phyloP scores from a whole-genome alignment of 345 rosid genomes.

The Cardiospermum halicacabum region DNA sequence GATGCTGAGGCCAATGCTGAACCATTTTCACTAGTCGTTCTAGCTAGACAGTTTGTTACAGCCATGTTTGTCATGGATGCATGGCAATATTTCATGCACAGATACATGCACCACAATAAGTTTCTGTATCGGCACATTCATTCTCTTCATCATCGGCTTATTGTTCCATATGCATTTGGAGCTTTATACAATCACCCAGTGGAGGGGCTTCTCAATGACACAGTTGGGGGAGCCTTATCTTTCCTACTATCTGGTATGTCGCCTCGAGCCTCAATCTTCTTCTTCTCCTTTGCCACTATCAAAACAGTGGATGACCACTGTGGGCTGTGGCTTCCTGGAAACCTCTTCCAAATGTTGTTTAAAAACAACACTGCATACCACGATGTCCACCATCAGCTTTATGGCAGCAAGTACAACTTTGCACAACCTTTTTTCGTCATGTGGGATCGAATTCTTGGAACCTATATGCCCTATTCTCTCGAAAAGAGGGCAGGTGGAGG shows the following conservation, averaged over 20 bases:
- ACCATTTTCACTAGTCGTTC: constrained; percentile 41
- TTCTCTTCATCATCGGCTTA: constrained; percentile 77
- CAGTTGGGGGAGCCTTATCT: constrained; percentile 76
- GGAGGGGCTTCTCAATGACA: constrained; percentile 77
- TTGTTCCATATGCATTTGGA: constrained; percentile 84
- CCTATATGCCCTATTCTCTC: constrained; percentile 80
- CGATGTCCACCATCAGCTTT: constrained; percentile 80
- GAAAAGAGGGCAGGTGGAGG: constrained; percentile 74
- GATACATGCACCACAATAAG: constrained; percentile 83
- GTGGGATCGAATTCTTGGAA: constrained; percentile 84
- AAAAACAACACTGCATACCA: constrained; percentile 82
- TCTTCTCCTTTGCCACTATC: constrained; percentile 88
- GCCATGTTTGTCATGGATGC: constrained; percentile 79
- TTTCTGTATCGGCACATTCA: constrained; percentile 75
- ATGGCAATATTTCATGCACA: constrained; percentile 86
- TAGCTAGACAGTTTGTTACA: constrained; percentile 56
- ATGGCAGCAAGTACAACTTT: constrained; percentile 76
- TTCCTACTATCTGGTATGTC: constrained; percentile 82
- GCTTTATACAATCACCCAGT: constrained; percentile 77
- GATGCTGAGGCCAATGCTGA: constrained; percentile 31
- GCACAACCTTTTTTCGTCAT: constrained; percentile 75
- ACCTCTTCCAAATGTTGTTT: constrained; percentile 62
- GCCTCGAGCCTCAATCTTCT: constrained; percentile 70
- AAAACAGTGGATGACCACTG: constrained; percentile 88
- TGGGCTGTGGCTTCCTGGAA: constrained; percentile 82